Base-by-base conservation (phyloP, 345 rosid species). In the Erucastrum elatum region DNA sequence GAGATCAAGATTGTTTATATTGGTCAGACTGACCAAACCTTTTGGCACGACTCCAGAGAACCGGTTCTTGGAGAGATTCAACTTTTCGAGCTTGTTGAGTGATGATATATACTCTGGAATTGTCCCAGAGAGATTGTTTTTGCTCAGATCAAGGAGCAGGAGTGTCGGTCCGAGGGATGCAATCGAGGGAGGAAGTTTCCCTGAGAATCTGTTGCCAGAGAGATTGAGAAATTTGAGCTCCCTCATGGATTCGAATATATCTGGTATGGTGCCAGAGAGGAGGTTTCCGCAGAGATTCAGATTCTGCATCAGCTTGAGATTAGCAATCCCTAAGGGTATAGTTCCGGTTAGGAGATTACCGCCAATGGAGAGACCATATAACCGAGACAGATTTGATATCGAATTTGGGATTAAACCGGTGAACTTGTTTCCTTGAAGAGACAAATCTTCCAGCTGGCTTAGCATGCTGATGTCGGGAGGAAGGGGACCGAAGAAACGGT, bases 1-100 rank as follows among this genome's bases (percentile, higher is more conserved):
- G 55, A 93, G 93, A 65, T 91, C 85, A 39, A 93, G 90, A 65
- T 87, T 91, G 87, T 91, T 91, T 2, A 91, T 88, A 70, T 91
- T 93, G n/a, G 93, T 91, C 1, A 93, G 85, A 68, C 91, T 91
- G 7, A 79, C 81, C 61, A 93, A 87, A 70, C 67, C 88, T 65
- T 83, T 86, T 0, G 96, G 96, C 4, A 93, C 83, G 0, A 75
- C 69, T 12, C 93, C 93, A 0, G 84, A 9, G 60, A 86, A 82
- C 0, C 44, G 77, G 13, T 91, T 91, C 83, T 81, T 67, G 0
- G 96, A 89, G 66, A 93, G 89, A 83, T 93, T 84, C 34, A 88
- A 74, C 2, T 91, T 89, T 75, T 91, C 94, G 3, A 91, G 85
- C 1, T 87, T 74, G 31, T 71, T 85, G 66, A 93, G 91, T 2